Conservation (phyloP, 768 basidiomycete genomes). For the Boletus barrowsii region DNA sequence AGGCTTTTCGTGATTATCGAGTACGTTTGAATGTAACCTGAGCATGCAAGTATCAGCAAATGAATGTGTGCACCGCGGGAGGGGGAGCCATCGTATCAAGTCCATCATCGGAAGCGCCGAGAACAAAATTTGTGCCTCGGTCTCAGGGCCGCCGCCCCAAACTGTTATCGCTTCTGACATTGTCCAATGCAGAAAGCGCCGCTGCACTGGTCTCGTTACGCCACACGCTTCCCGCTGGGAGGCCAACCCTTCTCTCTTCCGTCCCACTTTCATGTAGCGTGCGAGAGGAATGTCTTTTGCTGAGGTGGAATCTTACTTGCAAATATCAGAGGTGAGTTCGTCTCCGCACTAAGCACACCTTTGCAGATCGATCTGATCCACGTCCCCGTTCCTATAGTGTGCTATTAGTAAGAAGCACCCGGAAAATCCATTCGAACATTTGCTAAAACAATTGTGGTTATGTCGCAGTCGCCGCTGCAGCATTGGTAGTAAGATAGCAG, state of each 20-base stretch:
- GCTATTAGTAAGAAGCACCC: constrained; percentile 8
- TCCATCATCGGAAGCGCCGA: too few relatives aligned
- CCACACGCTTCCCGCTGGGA: not conserved
- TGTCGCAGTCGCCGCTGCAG: constrained; percentile 8
- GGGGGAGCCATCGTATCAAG: too few relatives aligned
- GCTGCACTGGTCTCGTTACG: not conserved
- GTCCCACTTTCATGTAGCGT: not conserved
- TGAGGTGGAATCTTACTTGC: constrained; percentile 13
- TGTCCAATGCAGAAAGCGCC: too few relatives aligned
- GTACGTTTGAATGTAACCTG: not conserved
- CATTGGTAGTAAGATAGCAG: constrained; percentile 9
- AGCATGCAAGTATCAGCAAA: not conserved
- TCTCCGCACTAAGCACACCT: not conserved
- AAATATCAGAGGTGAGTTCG: constrained; percentile 8
- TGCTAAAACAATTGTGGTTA: not conserved
- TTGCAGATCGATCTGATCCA: not conserved
- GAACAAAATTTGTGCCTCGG: too few relatives aligned
- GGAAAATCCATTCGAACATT: not conserved
- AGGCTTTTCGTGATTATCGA: not conserved
- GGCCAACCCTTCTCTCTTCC: not conserved
- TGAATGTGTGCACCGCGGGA: too few relatives aligned
- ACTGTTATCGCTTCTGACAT: not conserved
- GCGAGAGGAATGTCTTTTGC: constrained; percentile 4
- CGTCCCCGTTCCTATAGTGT: not conserved
- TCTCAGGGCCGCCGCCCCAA: too few relatives aligned